Evolutionary conservation across 192 early-diverging fungal species (phyloP), one percentile per base, ranked within the genome.

Genomic region (Backusella sp.): DNA sequence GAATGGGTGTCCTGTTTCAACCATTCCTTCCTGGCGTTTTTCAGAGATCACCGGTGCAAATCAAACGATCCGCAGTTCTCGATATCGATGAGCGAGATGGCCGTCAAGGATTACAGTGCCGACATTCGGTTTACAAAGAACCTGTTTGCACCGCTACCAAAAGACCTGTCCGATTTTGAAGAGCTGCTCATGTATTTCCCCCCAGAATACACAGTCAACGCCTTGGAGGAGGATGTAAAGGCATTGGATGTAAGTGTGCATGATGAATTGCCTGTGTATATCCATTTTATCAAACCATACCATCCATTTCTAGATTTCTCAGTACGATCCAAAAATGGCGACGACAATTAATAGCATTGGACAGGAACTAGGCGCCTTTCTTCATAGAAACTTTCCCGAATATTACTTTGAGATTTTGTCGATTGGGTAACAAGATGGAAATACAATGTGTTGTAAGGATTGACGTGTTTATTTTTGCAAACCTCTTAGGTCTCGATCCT

Each of bases 341-440:
- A n/a, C 15, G 6, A 49, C 46, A 6, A 8, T 49, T 1, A 19
- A 49, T 49, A 6, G 0, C 46, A 49, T 49, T 19, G 46, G 46
- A n/a, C 46, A 49, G 19, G 36, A 41, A 11, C 12, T 69, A 11
- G 9, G 35, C 14, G 9, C 1, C 0, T 36, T 37, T 23, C 39
- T 69, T 12, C 17, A 19, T 21, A 5, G 11, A 11, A 12, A 41
- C 23, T 69, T n/a, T 35, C 68, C 68, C 26, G 36, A 21, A 4
- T 69, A 23, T 69, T 69, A 69, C 12, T 39, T 69, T n/a, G 36
- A 69, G 21, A 41, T 69, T 23, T 21, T 36, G 41, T 36, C 68
- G 4, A 37, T 39, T 26, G 68, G 68, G 68, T 69, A 69, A 68
- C 0, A 14, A 36, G 17, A 68, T 68, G 8, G 32, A 8, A 12